Evolutionary conservation across 495 filamentous ascomycete species (phyloP), one percentile per base, ranked within the genome.

Genomic region (Penicillium roqueforti): DNA sequence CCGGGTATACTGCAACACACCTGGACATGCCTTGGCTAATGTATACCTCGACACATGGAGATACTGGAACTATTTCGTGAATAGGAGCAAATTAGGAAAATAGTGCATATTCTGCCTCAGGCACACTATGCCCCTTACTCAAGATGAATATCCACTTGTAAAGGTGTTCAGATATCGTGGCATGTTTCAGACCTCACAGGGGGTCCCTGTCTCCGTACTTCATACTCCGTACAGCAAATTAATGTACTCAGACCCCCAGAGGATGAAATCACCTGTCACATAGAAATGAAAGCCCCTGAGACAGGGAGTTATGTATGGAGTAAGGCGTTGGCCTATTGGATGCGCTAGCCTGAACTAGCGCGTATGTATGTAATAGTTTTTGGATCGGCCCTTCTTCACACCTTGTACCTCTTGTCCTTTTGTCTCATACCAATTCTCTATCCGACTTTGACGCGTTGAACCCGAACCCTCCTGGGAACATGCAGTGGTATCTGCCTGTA

Each of bases 261-360:
- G 23, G 25, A 45, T 25, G 26, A 20, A 18, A 19, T 34, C 44
- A 47, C 47, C 23, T 40, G 34, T 40, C 36, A 26, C 34, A 28
- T n/a, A 20, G 20, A 10, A 38, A 39, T 40, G 45, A 32, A 45
- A 55, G 19, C 53, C 53, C 57, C 57, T 56, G 57, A 60, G 47
- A 51, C 26, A 26, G 31, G 46, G 18, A 28, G 36, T 2, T 10
- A 40, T 39, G 50, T 31, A 40, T 25, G 25, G n/a, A 31, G 28
- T 31, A 50, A 40, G 47, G 47, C 36, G 23, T 40, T 56, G 47
- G 56, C 55, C 64, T 54, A 61, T 60, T 59, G 54, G 49, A 52
- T 53, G 34, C 58, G 59, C 59, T 62, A 62, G 59, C 45, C 51
- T 41, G 51, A 42, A 62, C 64, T 67, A 67, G 62, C 52, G 64